These are phyloP conservation scores for Dendryphion nanum DNA, from an alignment of 2,329 filamentous ascomycete species.

Conservation along the genomic window DNA sequence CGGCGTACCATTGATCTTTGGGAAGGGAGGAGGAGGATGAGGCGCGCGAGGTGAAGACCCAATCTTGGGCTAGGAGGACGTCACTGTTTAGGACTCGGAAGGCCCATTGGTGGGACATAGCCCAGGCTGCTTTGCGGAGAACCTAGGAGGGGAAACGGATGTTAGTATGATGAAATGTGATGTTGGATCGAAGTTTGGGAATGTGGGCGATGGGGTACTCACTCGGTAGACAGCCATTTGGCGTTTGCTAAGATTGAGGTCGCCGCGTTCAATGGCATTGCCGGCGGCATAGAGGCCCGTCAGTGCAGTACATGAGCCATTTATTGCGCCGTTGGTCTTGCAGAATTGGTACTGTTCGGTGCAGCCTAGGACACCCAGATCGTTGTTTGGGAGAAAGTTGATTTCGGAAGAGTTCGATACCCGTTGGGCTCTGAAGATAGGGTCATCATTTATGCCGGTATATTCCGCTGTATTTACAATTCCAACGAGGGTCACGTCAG, in stretches of 20 bases:
- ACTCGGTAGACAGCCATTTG: conserved; percentile 12
- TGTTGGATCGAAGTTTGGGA: no score
- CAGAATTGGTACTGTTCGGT: conserved; percentile 24
- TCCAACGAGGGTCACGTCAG: conserved; percentile 17
- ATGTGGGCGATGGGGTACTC: no score
- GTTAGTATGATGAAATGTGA: no score
- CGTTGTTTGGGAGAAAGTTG: conserved; percentile 8
- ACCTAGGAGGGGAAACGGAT: no score
- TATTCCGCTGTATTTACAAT: conserved; percentile 17
- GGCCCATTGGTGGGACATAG: conserved; percentile 17
- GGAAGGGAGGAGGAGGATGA: conserved; percentile 10
- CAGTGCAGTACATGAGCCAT: conserved; percentile 11
- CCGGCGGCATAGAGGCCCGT: conserved; percentile 14
- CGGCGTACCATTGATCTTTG: conserved; percentile 15
- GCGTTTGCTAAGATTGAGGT: conserved; percentile 7
- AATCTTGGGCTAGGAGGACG: conserved; percentile 16
- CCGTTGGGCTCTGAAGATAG: conserved; percentile 14
- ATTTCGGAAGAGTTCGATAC: not conserved
- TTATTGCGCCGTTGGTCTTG: conserved; percentile 9
- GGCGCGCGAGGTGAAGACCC: conserved; percentile 11
- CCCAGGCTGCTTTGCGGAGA: conserved; percentile 20
- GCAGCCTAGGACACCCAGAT: conserved; percentile 16
- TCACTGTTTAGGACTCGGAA: conserved; percentile 10
- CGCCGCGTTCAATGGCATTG: conserved; percentile 6
- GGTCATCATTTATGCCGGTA: conserved; percentile 9